Base-by-base conservation (phyloP, 345 rosid species). In the Euphorbia peplus region DNA sequence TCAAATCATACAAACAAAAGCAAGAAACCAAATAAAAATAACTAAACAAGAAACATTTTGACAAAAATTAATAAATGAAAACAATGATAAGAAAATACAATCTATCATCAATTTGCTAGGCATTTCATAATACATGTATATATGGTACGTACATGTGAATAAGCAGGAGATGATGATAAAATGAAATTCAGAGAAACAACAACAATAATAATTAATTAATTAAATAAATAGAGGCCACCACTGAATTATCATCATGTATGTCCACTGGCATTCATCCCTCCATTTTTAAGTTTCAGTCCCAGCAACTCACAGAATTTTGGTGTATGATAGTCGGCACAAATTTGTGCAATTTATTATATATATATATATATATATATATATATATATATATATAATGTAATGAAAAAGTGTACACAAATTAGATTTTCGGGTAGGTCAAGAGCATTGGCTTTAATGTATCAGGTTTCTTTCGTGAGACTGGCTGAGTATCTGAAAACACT, bases 221-320 rank as follows among this genome's bases (percentile, higher is more conserved):
- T n/a, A n/a, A n/a, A n/a, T 15, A 59, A 59, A 35, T 37, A 37
- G 15, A 6, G 54, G 22, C 54, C 54, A 18, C 54, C 54, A 18
- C 8, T 60, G 47, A 37, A 6, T n/a, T 53, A 32, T 64, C 47
- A 63, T 63, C 47, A 63, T 63, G 58, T 32, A 21, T 5, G 41
- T 58, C 70, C 70, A 72, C 60, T 59, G 50, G 62, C 42, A 37
- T 24, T 65, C 63, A 57, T 65, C 42, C 60, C 70, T 67, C 78
- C 42, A 75, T 70, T 54, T 59, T 70, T 5, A 55, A 41, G 48
- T 57, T 51, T 14, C 69, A 79, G 64, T 70, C 71, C 80, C 79
- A 76, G 63, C 76, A 67, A 60, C 56, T 58, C 22, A 14, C 19
- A 65, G 58, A 35, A 62, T 72, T 30, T 41, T 64, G 70, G 61